Evolutionary conservation across 345 rosid genomes (phyloP), one percentile per base, ranked within the genome.

Genomic region (Abelmoschus esculentus): DNA sequence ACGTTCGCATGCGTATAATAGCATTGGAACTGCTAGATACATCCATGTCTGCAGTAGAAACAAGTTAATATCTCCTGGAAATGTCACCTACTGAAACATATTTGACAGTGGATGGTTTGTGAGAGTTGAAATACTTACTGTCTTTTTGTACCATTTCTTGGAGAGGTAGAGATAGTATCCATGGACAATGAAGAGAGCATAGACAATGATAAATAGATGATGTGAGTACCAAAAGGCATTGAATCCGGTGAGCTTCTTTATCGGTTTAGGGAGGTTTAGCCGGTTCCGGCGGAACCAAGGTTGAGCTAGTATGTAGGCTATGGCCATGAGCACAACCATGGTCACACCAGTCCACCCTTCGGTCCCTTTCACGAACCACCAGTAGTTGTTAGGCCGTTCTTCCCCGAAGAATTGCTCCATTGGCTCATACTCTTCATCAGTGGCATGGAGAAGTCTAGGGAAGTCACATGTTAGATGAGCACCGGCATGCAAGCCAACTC

Each of bases 281-380:
- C 85, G 70, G 73, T 84, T 85, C 19, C 88, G 82, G n/a, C 96
- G 86, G 54, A 86, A 91, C 90, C 93, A 89, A 1, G 93, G 89
- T 29, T 82, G 90, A 3, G 92, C 98, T 52, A 86, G 76, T n/a
- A 52, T 64, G 72, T 79, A 88, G 6, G 95, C 87, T 44, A 88
- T 66, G 3, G 74, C 81, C 95, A 88, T 88, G 3, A 92, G 88
- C 70, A 85, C 79, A 70, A 90, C 83, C 90, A 92, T 88, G n/a
- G 70, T 71, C 49, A 89, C 77, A 0, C 93, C 90, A 14, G 92
- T 92, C 93, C 88, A 84, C 0, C 92, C 96, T 63, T 88, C 92
- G 0, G 81, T 83, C 28, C 90, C 96, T 74, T 80, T 86, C 26
- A 92, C 83, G 58, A 92, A 88, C 92, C 95, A 88, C 86, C 89